Evolutionary conservation across 1,284 basidiomycete species (phyloP).

Genomic region (Blastosporella zonata): DNA sequence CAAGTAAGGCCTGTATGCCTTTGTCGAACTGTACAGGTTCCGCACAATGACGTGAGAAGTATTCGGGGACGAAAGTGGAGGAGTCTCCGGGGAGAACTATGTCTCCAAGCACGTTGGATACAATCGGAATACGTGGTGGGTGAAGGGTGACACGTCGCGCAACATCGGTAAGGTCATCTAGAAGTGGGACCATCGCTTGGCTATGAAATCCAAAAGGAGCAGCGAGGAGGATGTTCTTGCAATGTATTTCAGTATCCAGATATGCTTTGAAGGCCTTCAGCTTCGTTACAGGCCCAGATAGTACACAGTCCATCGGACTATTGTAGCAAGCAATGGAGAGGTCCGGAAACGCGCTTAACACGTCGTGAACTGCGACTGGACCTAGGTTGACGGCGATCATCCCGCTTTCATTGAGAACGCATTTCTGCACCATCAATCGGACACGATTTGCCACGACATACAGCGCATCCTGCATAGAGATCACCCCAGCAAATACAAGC

Average conservation of each 20-base stretch:
- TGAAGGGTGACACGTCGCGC: conserved; percentile 36
- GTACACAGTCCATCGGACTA: conserved; percentile 50
- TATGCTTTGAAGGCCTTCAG: conserved; percentile 41
- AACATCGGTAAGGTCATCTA: conserved; percentile 43
- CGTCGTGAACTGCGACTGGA: conserved; percentile 30
- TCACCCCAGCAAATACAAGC: conserved; percentile 53
- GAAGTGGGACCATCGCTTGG: conserved; percentile 52
- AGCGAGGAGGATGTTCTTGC: conserved; percentile 42
- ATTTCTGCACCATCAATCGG: conserved; percentile 49
- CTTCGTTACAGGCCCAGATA: conserved; percentile 48
- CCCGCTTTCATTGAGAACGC: conserved; percentile 42
- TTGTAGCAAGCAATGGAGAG: conserved; percentile 63
- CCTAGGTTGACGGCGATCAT: conserved; percentile 57
- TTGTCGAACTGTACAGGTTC: conserved; percentile 58
- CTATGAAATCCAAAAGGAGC: conserved; percentile 68
- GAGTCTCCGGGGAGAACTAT: conserved; percentile 52
- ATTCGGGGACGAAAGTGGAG: conserved; percentile 45
- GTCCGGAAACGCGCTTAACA: conserved; percentile 32
- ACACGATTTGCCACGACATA: conserved; percentile 57
- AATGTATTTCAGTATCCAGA: conserved; percentile 34
- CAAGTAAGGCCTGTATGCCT: conserved; percentile 41
- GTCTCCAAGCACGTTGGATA: conserved; percentile 56
- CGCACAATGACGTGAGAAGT: conserved; percentile 58
- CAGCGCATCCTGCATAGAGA: conserved; percentile 54
- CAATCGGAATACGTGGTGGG: conserved; percentile 51